Evolutionary conservation across 164 flowering plant species (phyloP).

Genomic region (Vitis amurensis): DNA sequence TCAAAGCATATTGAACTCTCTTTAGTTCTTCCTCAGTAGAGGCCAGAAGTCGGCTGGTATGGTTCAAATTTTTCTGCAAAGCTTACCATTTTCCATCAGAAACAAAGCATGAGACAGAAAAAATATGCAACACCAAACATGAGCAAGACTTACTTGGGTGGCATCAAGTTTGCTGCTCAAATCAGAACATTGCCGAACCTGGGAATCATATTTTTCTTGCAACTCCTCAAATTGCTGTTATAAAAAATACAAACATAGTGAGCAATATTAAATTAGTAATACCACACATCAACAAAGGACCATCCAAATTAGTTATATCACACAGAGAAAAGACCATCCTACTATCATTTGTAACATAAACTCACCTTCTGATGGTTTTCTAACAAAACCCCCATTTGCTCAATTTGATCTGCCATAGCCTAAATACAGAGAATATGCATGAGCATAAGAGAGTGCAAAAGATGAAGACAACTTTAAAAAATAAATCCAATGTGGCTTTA

Average conservation of each 20-base stretch:
- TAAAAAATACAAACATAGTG: background rate
- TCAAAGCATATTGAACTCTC: conserved; percentile 65
- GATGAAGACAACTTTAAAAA: background rate
- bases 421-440: conserved; percentile 16
- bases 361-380: conserved; percentile 84
- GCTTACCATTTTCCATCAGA: conserved; percentile 1
- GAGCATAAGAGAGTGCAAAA: background rate
- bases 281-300: background rate
- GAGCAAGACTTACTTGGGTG: conserved; percentile 54
- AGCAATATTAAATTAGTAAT: background rate
- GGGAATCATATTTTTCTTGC: conserved; percentile 60
- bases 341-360: background rate
- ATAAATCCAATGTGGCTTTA: background rate
- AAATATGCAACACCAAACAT: background rate
- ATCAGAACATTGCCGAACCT: conserved; percentile 55
- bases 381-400: conserved; percentile 65
- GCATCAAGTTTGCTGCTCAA: conserved; percentile 61
- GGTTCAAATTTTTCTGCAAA: conserved; percentile 63
- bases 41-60: conserved; percentile 54
- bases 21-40: conserved; percentile 62
- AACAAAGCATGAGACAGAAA: background rate
- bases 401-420: conserved; percentile 97
- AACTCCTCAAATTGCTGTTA: conserved; percentile 77
- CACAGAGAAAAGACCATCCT: background rate
- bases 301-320: background rate